A percentile compares a stretch with the other conserved stretches of the same genome.
phyloP scores from a whole-genome alignment of 169 alveolate species.

The Eimeria sp. region DNA sequence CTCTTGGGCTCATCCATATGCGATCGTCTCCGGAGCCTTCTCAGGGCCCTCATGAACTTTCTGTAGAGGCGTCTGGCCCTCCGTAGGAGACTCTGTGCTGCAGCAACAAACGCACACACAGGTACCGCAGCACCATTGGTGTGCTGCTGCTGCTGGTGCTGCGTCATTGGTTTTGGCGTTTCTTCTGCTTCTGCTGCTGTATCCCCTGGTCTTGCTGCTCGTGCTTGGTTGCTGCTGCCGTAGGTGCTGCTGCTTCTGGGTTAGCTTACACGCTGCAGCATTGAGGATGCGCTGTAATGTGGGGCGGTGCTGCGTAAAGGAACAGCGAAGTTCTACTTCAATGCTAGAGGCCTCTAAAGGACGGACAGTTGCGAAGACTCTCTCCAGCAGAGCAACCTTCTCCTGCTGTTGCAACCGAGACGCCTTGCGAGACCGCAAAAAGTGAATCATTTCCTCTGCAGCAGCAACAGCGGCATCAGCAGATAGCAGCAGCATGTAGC shows the following conservation, averaged over 20 bases:
- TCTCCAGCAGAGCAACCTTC: too few species aligned
- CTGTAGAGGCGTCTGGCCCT: background rate
- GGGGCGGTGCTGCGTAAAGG: too few species aligned
- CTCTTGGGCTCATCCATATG: background rate
- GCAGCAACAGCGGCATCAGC: background rate
- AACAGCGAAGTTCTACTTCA: background rate
- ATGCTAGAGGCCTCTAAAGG: background rate
- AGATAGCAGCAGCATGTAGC: background rate
- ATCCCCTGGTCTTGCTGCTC: background rate
- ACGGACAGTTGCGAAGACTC: background rate
- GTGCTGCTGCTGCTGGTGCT: background rate
- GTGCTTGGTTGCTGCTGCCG: background rate
- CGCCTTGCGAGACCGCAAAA: background rate
- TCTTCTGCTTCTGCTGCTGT: background rate
- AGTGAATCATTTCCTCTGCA: background rate
- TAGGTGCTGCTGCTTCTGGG: background rate
- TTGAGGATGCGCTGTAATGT: background rate
- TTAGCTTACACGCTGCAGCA: background rate
- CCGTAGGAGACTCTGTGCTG: background rate
- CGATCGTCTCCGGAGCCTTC: background rate
- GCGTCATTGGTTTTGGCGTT: background rate
- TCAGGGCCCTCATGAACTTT: background rate
- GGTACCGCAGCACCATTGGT: background rate
- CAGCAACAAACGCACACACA: background rate
- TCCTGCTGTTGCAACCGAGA: background rate